These are phyloP conservation scores for Canna indica DNA, from an alignment of 176 grass and related monocot genomes.

Conservation along the genomic window DNA sequence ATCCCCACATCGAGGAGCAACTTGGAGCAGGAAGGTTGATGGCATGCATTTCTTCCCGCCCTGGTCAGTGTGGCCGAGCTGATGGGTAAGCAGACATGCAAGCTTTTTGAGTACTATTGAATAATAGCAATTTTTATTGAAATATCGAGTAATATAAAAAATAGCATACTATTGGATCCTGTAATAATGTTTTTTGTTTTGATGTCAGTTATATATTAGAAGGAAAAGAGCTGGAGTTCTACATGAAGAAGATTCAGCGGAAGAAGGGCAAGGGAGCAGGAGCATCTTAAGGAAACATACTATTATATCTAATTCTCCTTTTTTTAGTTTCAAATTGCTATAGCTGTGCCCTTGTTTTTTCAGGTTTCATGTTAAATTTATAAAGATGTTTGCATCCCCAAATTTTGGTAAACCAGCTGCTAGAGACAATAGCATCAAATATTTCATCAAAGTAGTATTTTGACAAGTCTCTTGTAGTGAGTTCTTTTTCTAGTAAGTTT, in stretches of 20 bases:
- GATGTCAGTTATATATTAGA: constrained; percentile 2
- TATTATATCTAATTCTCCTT: not conserved
- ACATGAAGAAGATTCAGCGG: constrained; percentile 6
- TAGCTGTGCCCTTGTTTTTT: not conserved
- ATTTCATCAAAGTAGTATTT: not conserved
- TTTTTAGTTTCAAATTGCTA: not conserved
- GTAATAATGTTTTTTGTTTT: not conserved
- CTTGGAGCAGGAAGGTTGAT: constrained; percentile 6
- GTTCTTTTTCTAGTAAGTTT: too few species aligned
- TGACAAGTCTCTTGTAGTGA: not conserved
- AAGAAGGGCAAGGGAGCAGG: constrained; percentile 17
- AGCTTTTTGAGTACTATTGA: not conserved
- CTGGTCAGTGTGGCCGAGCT: constrained; percentile 6
- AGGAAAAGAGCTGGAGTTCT: constrained; percentile 23
- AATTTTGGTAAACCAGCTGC: not conserved
- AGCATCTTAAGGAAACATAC: not conserved
- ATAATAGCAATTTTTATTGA: too few species aligned
- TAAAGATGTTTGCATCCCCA: not conserved
- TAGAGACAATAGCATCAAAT: not conserved
- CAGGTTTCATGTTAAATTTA: not conserved
- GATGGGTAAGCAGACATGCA: constrained; percentile 3
- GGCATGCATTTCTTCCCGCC: constrained; percentile 5
- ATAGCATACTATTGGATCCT: too few species aligned
- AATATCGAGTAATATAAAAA: too few species aligned
- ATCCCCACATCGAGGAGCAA: constrained; percentile 11